These are phyloP conservation scores for Begonia masoniana DNA, from an alignment of 306 rosid genomes.

Conservation along the genomic window DNA sequence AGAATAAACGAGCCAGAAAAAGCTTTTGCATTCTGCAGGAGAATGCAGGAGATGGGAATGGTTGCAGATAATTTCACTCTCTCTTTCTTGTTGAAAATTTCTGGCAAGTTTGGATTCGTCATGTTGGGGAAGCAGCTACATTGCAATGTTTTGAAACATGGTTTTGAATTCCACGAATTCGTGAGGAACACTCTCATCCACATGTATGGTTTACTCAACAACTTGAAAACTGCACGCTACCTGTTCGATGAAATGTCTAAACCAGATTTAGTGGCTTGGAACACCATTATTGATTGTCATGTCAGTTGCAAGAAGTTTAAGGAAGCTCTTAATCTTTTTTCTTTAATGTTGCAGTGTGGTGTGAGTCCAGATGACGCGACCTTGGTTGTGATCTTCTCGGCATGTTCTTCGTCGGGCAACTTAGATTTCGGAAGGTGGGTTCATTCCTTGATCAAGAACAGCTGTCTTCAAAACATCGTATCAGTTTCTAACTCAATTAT, in stretches of 20 bases:
- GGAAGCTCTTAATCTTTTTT: slow-evolving; percentile 39
- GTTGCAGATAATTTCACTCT: slow-evolving; percentile 49
- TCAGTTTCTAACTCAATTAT: slow-evolving; percentile 42
- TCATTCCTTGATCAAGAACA: slow-evolving; percentile 25
- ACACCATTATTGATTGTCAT: slow-evolving; percentile 35
- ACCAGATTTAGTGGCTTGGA: slow-evolving; percentile 66
- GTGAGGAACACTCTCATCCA: slow-evolving; percentile 65
- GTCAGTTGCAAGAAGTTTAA: slow-evolving; percentile 26
- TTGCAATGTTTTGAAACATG: slow-evolving; percentile 26
- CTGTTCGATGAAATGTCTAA: slow-evolving; percentile 52
- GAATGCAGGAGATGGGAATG: slow-evolving; percentile 24
- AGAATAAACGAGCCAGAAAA: slow-evolving; percentile 19
- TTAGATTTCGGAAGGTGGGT: slow-evolving; percentile 54
- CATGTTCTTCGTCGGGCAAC: slow-evolving; percentile 44
- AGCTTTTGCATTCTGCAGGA: slow-evolving; percentile 34
- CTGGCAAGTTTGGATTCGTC: slow-evolving; percentile 23
- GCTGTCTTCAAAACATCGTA: slow-evolving; percentile 11
- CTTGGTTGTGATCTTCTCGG: slow-evolving; percentile 48
- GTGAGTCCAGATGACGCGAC: slow-evolving; percentile 45
- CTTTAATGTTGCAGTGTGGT: slow-evolving; percentile 31
- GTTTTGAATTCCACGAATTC: slow-evolving; percentile 33
- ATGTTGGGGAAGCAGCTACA: slow-evolving; percentile 48
- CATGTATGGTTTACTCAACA: slow-evolving; percentile 44
- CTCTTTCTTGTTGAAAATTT: slow-evolving; percentile 47
- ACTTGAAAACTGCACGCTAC: slow-evolving; percentile 26